Conservation (phyloP, 2,329 filamentous ascomycete species). For the Alternaria tenuissima region DNA sequence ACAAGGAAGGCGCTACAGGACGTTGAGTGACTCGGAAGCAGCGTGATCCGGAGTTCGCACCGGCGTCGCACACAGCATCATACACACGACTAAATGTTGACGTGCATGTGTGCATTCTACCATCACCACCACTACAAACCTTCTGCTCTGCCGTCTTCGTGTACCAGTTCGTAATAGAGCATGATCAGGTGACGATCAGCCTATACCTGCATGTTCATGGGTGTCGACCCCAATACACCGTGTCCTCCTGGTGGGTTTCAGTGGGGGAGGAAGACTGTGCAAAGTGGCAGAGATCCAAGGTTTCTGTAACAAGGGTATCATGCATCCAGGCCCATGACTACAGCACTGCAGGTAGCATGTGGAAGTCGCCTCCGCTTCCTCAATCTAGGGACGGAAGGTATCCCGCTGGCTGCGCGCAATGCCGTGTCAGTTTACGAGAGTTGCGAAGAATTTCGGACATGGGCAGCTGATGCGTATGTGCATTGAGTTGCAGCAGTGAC, state of each 20-base stretch:
- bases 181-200: conserved; percentile 7
- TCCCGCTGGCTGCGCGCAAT: conserved; percentile 25
- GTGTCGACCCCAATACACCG: conserved; percentile 28
- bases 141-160: conserved; percentile 2
- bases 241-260: conserved; percentile 31
- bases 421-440: conserved; percentile 16
- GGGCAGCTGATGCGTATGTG: conserved; percentile 16
- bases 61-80: conserved; percentile 14
- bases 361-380: conserved; percentile 25
- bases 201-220: conserved; percentile 19
- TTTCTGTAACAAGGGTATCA: conserved; percentile 16
- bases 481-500: conserved; percentile 19
- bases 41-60: conserved; percentile 20
- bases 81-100: conserved; percentile 6
- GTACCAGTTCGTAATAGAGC: not conserved
- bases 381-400: conserved; percentile 41
- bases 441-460: conserved; percentile 19
- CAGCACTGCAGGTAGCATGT: conserved; percentile 21
- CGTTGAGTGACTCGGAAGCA: conserved; percentile 13
- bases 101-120: conserved; percentile 5
- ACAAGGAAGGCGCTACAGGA: conserved; percentile 23
- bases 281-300: conserved; percentile 5
- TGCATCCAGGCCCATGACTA: conserved; percentile 25
- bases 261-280: conserved; percentile 25
- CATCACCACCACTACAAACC: not conserved